phyloP scores from a whole-genome alignment of 2,329 filamentous ascomycete genomes.

The Aspergillus ibericus region DNA sequence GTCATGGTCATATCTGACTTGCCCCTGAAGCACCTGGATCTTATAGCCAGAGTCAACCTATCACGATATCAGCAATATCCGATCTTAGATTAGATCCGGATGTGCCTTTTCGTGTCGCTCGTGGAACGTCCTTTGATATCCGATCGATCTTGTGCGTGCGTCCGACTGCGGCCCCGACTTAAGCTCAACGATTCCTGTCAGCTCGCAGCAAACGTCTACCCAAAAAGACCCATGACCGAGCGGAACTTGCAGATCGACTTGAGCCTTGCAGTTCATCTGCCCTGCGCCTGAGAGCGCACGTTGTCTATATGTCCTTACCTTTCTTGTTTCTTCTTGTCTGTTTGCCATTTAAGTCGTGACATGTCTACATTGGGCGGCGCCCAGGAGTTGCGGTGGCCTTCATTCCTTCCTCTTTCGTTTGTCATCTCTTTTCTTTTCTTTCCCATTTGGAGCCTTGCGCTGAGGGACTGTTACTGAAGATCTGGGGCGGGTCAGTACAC shows the following conservation, averaged over 20 bases:
- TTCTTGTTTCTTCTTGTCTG: neutral
- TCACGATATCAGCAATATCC: neutral
- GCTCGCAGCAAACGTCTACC: neutral
- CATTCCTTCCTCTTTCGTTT: constrained; percentile 4
- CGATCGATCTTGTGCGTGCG: neutral
- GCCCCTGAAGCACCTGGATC: neutral
- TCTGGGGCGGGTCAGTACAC: constrained; percentile 9
- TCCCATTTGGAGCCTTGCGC: neutral
- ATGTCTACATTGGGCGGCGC: constrained; percentile 11
- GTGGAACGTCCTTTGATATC: neutral
- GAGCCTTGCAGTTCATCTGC: neutral
- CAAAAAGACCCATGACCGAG: neutral
- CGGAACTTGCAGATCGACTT: neutral
- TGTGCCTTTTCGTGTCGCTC: neutral
- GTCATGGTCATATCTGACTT: neutral
- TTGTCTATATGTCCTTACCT: neutral
- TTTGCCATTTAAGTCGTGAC: neutral
- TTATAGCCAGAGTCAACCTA: neutral
- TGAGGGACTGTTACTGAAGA: constrained; percentile 2
- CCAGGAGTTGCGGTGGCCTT: constrained; percentile 11
- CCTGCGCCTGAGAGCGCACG: neutral
- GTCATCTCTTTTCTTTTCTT: neutral
- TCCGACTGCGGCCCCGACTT: neutral
- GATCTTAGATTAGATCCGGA: neutral
- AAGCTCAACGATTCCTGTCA: neutral